phyloP scores from a whole-genome alignment of 768 basidiomycete species.

The Clitopilus passeckerianus region DNA sequence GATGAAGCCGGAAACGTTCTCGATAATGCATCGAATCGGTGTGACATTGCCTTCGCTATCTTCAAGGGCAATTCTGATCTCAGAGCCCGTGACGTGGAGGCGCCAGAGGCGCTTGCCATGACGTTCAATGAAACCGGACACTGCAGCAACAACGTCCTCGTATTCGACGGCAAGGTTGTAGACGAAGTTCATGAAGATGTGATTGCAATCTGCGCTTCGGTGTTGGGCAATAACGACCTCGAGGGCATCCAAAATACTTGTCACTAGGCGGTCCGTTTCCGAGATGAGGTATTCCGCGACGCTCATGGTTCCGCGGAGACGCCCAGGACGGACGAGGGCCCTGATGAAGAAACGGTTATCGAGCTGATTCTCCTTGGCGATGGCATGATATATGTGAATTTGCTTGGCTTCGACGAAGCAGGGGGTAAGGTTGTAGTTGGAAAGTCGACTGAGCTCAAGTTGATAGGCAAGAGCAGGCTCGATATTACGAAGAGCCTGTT shows the following conservation, averaged over 20 bases:
- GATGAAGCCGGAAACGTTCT: conserved; percentile 98
- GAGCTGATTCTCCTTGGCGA: conserved; percentile 94
- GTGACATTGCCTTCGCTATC: conserved; percentile 93
- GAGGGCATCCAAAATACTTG: conserved; percentile 88
- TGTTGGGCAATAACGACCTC: conserved; percentile 90
- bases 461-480: conserved; percentile 98
- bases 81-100: conserved; percentile 94
- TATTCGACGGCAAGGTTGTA: conserved; percentile 95
- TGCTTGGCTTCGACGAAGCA: conserved; percentile 96
- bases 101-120: conserved; percentile 99
- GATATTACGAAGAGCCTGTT: conserved; percentile 95
- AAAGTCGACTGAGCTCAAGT: conserved; percentile 92
- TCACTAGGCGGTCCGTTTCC: conserved; percentile 95
- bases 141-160: conserved; percentile 94
- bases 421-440: conserved; percentile 95
- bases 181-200: conserved; percentile 98
- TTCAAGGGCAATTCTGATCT: conserved; percentile 93
- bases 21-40: conserved; percentile 95
- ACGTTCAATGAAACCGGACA: conserved; percentile 98
- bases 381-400: conserved; percentile 95
- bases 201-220: conserved; percentile 94
- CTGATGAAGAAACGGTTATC: conserved; percentile 98
- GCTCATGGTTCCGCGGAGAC: conserved; percentile 87
- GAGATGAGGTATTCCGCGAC: conserved; percentile 98
- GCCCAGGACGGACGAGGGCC: conserved; percentile 92